Evolutionary conservation across 2,329 filamentous ascomycete genomes (phyloP).

Genomic region (Pseudogymnoascus sp.): DNA sequence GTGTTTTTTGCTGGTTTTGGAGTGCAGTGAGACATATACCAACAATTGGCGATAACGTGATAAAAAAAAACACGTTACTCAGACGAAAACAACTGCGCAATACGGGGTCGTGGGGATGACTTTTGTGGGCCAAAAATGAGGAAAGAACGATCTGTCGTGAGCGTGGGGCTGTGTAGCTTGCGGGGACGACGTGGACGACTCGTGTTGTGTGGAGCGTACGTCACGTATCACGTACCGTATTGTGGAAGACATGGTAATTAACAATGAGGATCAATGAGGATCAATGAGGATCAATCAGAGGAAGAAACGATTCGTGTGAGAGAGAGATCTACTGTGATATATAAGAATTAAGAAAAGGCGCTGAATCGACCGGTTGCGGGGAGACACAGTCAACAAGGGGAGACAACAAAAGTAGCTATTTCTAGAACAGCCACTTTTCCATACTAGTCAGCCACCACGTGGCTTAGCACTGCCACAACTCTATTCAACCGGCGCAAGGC

Average conservation of each 20-base stretch:
- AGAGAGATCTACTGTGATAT: neutral
- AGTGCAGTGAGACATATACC: neutral
- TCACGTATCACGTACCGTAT: neutral
- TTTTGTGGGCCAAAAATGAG: constrained; percentile 4
- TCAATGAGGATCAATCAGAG: neutral
- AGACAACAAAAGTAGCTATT: neutral
- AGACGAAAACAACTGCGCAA: neutral
- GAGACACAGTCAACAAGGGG: neutral
- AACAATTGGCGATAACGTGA: neutral
- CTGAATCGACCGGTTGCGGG: neutral
- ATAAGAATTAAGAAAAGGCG: neutral
- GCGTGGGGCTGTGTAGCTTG: constrained; percentile 3
- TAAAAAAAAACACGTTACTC: neutral
- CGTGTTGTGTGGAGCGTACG: constrained; percentile 6
- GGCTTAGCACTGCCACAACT: constrained; percentile 4
- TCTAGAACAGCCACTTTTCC: constrained; percentile 4
- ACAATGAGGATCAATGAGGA: neutral
- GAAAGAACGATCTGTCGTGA: neutral
- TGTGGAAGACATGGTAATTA: neutral
- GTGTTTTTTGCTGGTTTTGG: neutral
- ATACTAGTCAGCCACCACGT: constrained; percentile 6
- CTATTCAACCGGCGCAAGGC: neutral
- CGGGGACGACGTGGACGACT: constrained; percentile 4
- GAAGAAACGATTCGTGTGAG: neutral
- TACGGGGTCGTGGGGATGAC: neutral